phyloP scores from a whole-genome alignment of 345 rosid genomes.

The Eucalyptus decipiens region DNA sequence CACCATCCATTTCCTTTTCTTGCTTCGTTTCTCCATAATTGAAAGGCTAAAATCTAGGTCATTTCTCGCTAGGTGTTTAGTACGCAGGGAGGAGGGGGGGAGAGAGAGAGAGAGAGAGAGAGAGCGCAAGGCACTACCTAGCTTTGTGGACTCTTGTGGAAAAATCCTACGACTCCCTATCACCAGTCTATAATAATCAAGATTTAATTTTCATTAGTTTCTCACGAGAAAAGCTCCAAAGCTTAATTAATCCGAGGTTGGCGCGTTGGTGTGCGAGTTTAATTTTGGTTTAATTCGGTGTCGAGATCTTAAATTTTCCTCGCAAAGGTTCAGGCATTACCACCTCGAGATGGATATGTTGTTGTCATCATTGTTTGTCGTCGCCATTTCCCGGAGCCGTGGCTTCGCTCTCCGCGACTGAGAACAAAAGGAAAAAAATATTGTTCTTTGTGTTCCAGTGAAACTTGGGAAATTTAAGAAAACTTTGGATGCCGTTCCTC shows the following conservation, averaged over 20 bases:
- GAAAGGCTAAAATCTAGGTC: neutral
- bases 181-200: neutral
- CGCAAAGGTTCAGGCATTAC: neutral
- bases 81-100: neutral
- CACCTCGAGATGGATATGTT: neutral
- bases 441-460: neutral
- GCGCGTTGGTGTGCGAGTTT: neutral
- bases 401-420: neutral
- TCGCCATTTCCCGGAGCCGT: neutral
- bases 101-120: neutral
- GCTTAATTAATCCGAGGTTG: neutral
- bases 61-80: neutral
- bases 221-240: neutral
- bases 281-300: neutral
- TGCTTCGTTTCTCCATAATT: neutral
- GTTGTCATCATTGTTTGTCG: neutral
- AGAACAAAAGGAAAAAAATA: neutral
- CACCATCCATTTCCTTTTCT: neutral
- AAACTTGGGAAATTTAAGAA: neutral
- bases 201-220: neutral
- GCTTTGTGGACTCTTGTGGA: neutral
- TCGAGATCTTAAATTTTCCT: neutral
- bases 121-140: neutral
- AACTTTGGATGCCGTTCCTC: slow-evolving; percentile 51
- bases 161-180: neutral